A percentile compares a stretch with the other conserved stretches of the same genome.
Evolutionary conservation across 257 asterid genomes (phyloP).

Genomic region (Eucommia ulmoides): DNA sequence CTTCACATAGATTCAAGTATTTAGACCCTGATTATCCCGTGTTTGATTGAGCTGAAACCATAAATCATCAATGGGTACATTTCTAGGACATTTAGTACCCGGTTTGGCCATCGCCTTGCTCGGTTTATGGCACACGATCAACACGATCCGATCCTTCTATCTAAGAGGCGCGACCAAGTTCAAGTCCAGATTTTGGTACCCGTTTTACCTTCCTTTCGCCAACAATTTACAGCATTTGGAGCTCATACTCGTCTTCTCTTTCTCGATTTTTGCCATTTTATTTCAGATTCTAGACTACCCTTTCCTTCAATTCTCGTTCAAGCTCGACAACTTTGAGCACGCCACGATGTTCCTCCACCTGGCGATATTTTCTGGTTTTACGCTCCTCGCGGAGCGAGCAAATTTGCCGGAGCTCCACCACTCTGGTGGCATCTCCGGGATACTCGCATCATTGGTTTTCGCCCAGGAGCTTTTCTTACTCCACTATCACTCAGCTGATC

Average conservation of each 20-base stretch:
- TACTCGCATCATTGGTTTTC: conserved; percentile 56
- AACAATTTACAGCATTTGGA: conserved; percentile 36
- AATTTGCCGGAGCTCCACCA: conserved; percentile 27
- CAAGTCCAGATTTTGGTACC: conserved; percentile 53
- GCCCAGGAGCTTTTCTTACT: conserved; percentile 75
- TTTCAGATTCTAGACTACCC: background rate
- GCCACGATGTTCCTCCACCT: background rate
- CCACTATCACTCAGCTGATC: conserved; percentile 72
- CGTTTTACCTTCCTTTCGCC: conserved; percentile 25
- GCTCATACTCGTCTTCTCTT: conserved; percentile 40
- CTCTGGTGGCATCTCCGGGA: conserved; percentile 32
- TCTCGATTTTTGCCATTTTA: conserved; percentile 39
- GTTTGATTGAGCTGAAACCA: too few species aligned
- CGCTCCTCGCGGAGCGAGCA: conserved; percentile 38
- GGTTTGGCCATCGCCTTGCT: conserved; percentile 58
- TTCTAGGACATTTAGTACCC: conserved; percentile 50
- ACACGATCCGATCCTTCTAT: conserved; percentile 31
- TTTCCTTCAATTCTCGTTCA: background rate
- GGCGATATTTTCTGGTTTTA: conserved; percentile 16
- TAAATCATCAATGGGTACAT: conserved; percentile 78
- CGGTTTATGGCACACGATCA: conserved; percentile 61
- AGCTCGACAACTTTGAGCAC: background rate
- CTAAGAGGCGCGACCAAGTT: conserved; percentile 40
- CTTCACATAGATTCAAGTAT: too few species aligned
- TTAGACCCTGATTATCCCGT: too few species aligned